Evolutionary conservation across 345 rosid species (phyloP).

Genomic region (Chamaenerion angustifolium): DNA sequence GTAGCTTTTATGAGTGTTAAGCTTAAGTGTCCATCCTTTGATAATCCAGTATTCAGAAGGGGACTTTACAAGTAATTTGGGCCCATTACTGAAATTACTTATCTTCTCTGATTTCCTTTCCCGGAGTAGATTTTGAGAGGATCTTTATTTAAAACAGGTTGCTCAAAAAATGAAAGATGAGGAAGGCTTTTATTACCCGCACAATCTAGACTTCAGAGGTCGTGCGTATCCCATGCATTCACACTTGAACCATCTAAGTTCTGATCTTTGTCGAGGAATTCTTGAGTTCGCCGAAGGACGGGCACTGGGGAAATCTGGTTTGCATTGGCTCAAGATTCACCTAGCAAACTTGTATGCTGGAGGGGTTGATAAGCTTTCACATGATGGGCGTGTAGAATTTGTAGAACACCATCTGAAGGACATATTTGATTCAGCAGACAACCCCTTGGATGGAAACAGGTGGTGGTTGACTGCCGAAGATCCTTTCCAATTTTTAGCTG

Average conservation of each 20-base stretch:
- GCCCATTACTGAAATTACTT: constrained; percentile 6
- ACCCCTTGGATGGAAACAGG: constrained; percentile 61
- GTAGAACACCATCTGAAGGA: constrained; percentile 72
- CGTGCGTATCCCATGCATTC: constrained; percentile 99
- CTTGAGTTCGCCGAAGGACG: constrained; percentile 93
- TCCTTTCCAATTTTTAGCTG: constrained; percentile 97
- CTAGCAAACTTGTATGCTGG: constrained; percentile 80
- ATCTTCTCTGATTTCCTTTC: neutral
- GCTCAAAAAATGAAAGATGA: constrained; percentile 86
- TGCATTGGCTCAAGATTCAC: constrained; percentile 84
- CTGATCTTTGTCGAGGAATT: constrained; percentile 92
- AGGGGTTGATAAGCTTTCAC: constrained; percentile 86
- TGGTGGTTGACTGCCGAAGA: constrained; percentile 99
- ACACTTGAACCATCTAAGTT: constrained; percentile 82
- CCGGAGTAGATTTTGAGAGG: constrained; percentile 3
- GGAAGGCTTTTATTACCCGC: constrained; percentile 96
- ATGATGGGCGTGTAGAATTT: constrained; percentile 71
- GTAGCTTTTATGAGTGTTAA: no score
- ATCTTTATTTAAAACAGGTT: constrained; percentile 39
- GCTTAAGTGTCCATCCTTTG: no score
- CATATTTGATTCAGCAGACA: constrained; percentile 86
- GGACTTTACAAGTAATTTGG: no score
- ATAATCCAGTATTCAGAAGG: no score
- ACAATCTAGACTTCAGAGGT: constrained; percentile 95
- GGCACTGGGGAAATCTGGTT: constrained; percentile 77